Evolutionary conservation across 768 basidiomycete genomes (phyloP).

Genomic region (Gymnopilus dilepis): DNA sequence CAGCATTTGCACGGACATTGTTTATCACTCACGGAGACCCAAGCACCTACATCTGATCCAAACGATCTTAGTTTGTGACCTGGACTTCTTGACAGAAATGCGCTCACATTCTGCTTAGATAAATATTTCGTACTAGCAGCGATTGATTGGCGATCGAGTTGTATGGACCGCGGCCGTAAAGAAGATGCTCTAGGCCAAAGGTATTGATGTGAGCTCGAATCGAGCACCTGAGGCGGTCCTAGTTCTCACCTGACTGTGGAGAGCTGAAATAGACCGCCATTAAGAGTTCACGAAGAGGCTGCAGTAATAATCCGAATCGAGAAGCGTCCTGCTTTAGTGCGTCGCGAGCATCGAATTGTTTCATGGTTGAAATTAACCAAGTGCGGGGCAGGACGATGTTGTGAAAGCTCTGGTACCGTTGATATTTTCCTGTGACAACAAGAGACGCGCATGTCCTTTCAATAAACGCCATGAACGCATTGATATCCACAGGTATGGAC

Average conservation of each 20-base stretch:
- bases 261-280: slow-evolving; percentile 11
- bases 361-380: slow-evolving; percentile 46
- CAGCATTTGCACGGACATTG: background rate
- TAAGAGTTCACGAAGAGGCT: slow-evolving; percentile 15
- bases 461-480: slow-evolving; percentile 54
- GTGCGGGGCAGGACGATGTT: slow-evolving; percentile 56
- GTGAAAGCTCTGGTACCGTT: slow-evolving; percentile 37
- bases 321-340: slow-evolving; percentile 7
- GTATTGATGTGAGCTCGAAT: too few species aligned
- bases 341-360: slow-evolving; percentile 13
- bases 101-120: slow-evolving; percentile 22
- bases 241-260: background rate
- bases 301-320: slow-evolving; percentile 12
- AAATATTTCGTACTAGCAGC: background rate
- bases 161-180: background rate
- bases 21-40: slow-evolving; percentile 21
- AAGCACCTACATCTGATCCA: slow-evolving; percentile 21
- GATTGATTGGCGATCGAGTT: background rate
- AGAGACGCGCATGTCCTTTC: slow-evolving; percentile 52
- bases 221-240: too few species aligned
- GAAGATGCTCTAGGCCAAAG: slow-evolving; percentile 11
- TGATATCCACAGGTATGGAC: slow-evolving; percentile 45
- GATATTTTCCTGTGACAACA: slow-evolving; percentile 39
- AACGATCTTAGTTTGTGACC: background rate
- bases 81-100: background rate